Percentiles rank a stretch among this genome's conserved stretches.
These are phyloP conservation scores for Candida sakaeoensis DNA, from an alignment of 805 yeast genomes.

Conservation along the genomic window DNA sequence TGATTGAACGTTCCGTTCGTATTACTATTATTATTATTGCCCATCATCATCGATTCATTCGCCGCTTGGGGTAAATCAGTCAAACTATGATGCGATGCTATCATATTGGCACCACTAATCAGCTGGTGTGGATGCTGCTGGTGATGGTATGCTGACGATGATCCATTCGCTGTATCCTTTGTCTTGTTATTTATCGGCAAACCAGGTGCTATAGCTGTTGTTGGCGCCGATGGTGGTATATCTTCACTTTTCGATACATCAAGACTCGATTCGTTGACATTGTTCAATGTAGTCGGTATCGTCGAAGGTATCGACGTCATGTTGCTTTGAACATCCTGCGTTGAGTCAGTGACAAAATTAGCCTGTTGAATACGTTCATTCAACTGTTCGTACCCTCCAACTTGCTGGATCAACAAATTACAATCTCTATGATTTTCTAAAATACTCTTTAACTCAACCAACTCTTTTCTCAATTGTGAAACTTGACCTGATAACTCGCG, in stretches of 20 bases:
- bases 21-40: background rate
- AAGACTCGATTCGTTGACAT: background rate
- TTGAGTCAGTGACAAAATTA: slow-evolving; percentile 24
- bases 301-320: slow-evolving; percentile 34
- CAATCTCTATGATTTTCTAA: slow-evolving; percentile 52
- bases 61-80: slow-evolving; percentile 22
- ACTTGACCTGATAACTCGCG: slow-evolving; percentile 59
- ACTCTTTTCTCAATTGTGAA: slow-evolving; percentile 54
- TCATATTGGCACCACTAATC: background rate
- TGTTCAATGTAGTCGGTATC: slow-evolving; percentile 35
- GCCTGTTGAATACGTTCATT: slow-evolving; percentile 39
- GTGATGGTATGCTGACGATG: no score
- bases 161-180: no score
- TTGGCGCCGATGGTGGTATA: slow-evolving; percentile 10
- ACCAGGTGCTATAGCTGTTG: slow-evolving; percentile 1
- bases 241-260: slow-evolving; percentile 9
- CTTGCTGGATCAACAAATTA: slow-evolving; percentile 32
- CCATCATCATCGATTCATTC: slow-evolving; percentile 8
- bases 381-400: slow-evolving; percentile 46
- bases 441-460: slow-evolving; percentile 46
- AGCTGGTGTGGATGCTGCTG: slow-evolving; percentile 8
- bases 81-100: slow-evolving; percentile 21
- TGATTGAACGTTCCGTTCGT: background rate
- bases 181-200: background rate
- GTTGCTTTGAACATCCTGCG: slow-evolving; percentile 20